These are phyloP conservation scores for Rubus idaeus DNA, from an alignment of 306 rosid species.

Conservation along the genomic window DNA sequence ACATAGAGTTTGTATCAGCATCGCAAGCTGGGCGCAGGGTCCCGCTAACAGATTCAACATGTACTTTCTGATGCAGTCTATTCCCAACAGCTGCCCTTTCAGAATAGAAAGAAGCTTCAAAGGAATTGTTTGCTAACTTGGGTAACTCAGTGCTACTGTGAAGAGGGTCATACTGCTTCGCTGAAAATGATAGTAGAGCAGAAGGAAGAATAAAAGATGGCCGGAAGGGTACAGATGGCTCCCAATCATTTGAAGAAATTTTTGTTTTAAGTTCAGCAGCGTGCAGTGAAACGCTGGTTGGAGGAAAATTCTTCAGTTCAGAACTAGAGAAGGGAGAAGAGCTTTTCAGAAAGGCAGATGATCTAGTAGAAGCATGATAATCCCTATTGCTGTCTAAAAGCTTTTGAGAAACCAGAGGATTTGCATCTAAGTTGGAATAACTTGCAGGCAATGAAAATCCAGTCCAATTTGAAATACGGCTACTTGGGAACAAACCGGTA, in stretches of 20 bases:
- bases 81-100: slow-evolving; percentile 46
- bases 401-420: slow-evolving; percentile 36
- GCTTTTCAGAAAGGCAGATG: slow-evolving; percentile 35
- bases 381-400: slow-evolving; percentile 40
- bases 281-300: slow-evolving; percentile 30
- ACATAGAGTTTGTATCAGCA: slow-evolving; percentile 71
- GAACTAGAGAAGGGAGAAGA: slow-evolving; percentile 50
- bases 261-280: slow-evolving; percentile 43
- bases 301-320: slow-evolving; percentile 38
- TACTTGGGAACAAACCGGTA: slow-evolving; percentile 34
- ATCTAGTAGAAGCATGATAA: slow-evolving; percentile 31
- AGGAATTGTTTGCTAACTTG: slow-evolving; percentile 58
- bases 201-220: slow-evolving; percentile 78
- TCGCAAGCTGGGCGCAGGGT: slow-evolving; percentile 46
- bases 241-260: slow-evolving; percentile 67
- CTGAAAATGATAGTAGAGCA: slow-evolving; percentile 41
- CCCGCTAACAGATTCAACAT: slow-evolving; percentile 47
- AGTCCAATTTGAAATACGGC: slow-evolving; percentile 33
- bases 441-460: slow-evolving; percentile 41
- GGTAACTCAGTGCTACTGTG: slow-evolving; percentile 71
- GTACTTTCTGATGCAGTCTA: slow-evolving; percentile 33
- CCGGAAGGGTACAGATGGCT: slow-evolving; percentile 85
- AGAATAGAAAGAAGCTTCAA: slow-evolving; percentile 50
- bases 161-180: slow-evolving; percentile 70
- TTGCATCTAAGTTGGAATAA: slow-evolving; percentile 35